Evolutionary conservation across 1,284 basidiomycete genomes (phyloP).

Genomic region (Vanrija sp.): DNA sequence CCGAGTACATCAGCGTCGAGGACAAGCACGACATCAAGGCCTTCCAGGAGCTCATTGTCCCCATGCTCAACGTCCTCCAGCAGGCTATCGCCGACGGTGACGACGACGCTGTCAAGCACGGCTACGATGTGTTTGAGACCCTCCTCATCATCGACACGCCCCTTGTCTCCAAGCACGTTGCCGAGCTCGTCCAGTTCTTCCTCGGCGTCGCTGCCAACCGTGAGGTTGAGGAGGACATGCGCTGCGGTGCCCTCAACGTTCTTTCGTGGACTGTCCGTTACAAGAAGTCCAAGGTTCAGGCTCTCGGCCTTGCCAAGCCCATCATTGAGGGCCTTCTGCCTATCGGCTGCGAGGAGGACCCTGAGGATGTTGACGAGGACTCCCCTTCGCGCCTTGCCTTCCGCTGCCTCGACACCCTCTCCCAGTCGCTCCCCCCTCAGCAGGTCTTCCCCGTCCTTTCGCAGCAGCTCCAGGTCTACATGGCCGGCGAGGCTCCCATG

Average conservation of each 20-base stretch:
- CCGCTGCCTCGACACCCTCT: constrained; percentile 89
- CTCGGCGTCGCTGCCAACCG: constrained; percentile 78
- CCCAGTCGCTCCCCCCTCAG: constrained; percentile 87
- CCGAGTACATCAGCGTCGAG: constrained; percentile 85
- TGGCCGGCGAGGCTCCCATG: constrained; percentile 69
- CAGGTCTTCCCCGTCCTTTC: constrained; percentile 96
- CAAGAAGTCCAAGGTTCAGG: constrained; percentile 95
- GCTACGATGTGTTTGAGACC: constrained; percentile 95
- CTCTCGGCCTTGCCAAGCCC: constrained; percentile 73
- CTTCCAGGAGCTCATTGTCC: constrained; percentile 84
- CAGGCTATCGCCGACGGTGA: constrained; percentile 79
- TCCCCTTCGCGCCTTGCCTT: constrained; percentile 90
- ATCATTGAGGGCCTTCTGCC: constrained; percentile 92
- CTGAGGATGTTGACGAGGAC: constrained; percentile 73
- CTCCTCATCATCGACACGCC: constrained; percentile 93
- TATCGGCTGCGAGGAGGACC: constrained; percentile 83
- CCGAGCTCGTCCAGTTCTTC: constrained; percentile 85
- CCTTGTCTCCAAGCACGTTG: constrained; percentile 81
- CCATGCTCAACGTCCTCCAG: constrained; percentile 85
- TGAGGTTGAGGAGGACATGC: constrained; percentile 72
- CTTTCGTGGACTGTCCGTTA: constrained; percentile 95
- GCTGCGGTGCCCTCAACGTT: constrained; percentile 88
- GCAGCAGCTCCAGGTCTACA: constrained; percentile 73
- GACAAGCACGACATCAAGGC: constrained; percentile 84
- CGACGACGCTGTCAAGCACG: constrained; percentile 76